Percentiles rank a stretch among this genome's conserved stretches.
phyloP scores from a whole-genome alignment of 176 grass and related monocot genomes.

The Calamus simplicifolius region DNA sequence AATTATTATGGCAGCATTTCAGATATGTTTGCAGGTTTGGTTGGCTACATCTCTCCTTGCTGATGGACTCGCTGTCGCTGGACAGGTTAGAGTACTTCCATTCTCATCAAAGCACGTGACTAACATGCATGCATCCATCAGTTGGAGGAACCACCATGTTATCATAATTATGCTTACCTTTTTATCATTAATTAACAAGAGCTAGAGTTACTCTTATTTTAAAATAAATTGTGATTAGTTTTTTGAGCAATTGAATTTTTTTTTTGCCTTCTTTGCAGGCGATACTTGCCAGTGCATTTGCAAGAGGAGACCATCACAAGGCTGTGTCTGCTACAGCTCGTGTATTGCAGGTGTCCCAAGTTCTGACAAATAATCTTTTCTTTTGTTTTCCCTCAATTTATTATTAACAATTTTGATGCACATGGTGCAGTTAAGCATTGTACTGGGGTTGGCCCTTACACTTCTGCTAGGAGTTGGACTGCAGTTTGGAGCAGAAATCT shows the following conservation, averaged over 20 bases:
- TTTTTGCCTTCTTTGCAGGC: constrained; percentile 37
- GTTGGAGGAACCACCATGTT: too few species aligned
- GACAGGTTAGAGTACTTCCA: constrained; percentile 53
- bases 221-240: too few species aligned
- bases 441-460: constrained; percentile 28
- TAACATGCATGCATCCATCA: too few species aligned
- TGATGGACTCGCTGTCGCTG: constrained; percentile 84
- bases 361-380: not conserved
- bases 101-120: too few species aligned
- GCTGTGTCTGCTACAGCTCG: constrained; percentile 46
- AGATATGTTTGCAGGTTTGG: constrained; percentile 95
- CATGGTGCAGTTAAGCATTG: constrained; percentile 29
- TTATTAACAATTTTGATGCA: not conserved
- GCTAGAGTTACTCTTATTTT: too few species aligned
- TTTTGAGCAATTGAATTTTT: too few species aligned
- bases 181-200: too few species aligned
- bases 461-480: constrained; percentile 22
- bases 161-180: too few species aligned
- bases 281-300: constrained; percentile 80
- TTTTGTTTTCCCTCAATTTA: constrained; percentile 1
- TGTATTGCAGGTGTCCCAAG: constrained; percentile 60
- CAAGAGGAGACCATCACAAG: constrained; percentile 59
- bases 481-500: constrained; percentile 29
- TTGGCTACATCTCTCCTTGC: constrained; percentile 88
- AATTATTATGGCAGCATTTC: constrained; percentile 81